phyloP scores from a whole-genome alignment of 345 rosid genomes.

The Moricandia moricandioides region DNA sequence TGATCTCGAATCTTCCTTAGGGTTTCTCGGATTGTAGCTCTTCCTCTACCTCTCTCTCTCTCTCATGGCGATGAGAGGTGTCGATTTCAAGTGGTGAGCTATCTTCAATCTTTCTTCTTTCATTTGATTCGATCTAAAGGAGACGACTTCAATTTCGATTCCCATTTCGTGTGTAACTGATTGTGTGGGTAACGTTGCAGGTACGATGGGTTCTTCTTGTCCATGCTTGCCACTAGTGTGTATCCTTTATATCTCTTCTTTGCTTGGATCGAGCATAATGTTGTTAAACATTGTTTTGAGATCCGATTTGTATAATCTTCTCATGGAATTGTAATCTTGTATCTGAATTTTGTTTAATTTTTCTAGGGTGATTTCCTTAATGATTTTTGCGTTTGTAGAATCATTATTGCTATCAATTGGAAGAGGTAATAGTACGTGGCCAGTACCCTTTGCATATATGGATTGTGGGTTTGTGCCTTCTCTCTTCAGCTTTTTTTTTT shows the following conservation, averaged over 20 bases:
- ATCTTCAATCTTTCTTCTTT: constrained; percentile 7
- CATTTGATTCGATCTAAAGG: constrained; percentile 1
- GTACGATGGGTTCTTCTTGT: constrained; percentile 99
- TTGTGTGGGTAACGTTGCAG: constrained; percentile 46
- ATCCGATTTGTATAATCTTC: neutral
- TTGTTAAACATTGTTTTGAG: neutral
- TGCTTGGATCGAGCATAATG: constrained; percentile 24
- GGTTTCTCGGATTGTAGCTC: neutral
- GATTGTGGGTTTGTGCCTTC: constrained; percentile 81
- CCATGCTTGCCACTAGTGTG: constrained; percentile 98
- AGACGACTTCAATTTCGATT: constrained; percentile 5
- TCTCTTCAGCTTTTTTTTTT: neutral
- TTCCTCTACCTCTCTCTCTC: constrained; percentile 12
- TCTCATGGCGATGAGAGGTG: constrained; percentile 79
- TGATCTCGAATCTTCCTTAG: neutral
- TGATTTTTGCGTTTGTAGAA: constrained; percentile 40
- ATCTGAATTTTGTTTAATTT: neutral
- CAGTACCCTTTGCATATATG: constrained; percentile 89
- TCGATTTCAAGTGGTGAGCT: constrained; percentile 92
- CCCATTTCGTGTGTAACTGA: neutral
- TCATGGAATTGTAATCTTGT: neutral
- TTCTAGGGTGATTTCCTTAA: constrained; percentile 27
- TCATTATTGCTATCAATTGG: constrained; percentile 88
- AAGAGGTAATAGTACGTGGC: constrained; percentile 75
- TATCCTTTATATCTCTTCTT: constrained; percentile 54